phyloP scores from a whole-genome alignment of 176 grass and related monocot genomes.

The Chrysopogon serrulatus region DNA sequence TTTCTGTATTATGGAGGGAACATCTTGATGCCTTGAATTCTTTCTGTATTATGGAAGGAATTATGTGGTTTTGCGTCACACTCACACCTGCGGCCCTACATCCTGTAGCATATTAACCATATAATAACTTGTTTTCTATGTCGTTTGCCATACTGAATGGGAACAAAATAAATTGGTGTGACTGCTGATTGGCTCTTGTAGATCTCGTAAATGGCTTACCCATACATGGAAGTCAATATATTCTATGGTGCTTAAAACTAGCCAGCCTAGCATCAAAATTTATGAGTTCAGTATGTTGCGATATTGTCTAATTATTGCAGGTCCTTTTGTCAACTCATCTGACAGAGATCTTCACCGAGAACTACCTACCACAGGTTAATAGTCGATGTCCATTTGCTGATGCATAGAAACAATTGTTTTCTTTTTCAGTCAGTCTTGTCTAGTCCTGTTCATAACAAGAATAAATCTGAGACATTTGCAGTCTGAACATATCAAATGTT shows the following conservation, averaged over 20 bases:
- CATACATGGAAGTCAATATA: background rate
- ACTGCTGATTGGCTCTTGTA: background rate
- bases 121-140: background rate
- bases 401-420: background rate
- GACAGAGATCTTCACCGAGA: conserved; percentile 73
- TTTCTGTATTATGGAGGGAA: background rate
- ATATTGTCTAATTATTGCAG: conserved; percentile 41
- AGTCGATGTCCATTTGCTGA: conserved; percentile 5
- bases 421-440: conserved; percentile 10
- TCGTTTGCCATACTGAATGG: background rate
- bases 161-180: background rate
- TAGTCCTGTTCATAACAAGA: background rate
- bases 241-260: background rate
- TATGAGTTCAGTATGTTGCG: conserved; percentile 1
- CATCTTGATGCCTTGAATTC: background rate
- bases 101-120: conserved; percentile 5
- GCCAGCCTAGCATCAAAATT: background rate
- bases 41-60: background rate
- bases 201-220: conserved; percentile 10
- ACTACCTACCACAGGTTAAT: conserved; percentile 77
- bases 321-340: conserved; percentile 97
- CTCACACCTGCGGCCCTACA: background rate
- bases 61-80: background rate
- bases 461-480: conserved; percentile 31
- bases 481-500: conserved; percentile 90